Evolutionary conservation across 208 protist genomes (phyloP), one percentile per base, ranked within the genome.

Genomic region (Trypanosoma theileri): DNA sequence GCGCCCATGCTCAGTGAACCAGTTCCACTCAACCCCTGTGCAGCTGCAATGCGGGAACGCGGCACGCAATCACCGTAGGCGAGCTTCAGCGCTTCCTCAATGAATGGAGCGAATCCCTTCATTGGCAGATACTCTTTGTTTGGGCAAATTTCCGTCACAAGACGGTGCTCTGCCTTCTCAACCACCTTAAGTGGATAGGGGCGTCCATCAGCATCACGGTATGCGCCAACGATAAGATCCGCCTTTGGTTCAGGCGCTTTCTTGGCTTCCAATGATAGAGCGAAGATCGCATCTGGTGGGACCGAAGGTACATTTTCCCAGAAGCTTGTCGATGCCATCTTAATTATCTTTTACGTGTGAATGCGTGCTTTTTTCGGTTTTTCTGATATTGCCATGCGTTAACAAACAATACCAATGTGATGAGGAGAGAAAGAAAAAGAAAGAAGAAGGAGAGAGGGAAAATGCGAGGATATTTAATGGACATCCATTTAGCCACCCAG

Each of bases 81-180:
- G 0, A 99, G 46, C 58, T 88, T 79, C 26, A 91, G 59, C 10
- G 96, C 75, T 13, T 59, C 80, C 45, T 94, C 67, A 59, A 86
- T 73, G 70, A 99, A 99, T 7, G 71, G 80, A 6, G 74, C 51
- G 55, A 89, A 78, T 52, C 98, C 98, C 46, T 81, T 72, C 66
- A 99, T 99, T 50, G 97, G 97, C 2, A 98, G 73, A 86, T 99
- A 99, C 80, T 99, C 98, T 75, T 99, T 97, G 85, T 98, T 66
- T 22, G 89, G 64, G 48, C 91, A 80, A 74, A 82, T 77, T 9
- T 85, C 80, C 12, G 91, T 11, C 10, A 93, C 14, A 14, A 97
- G 51, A 11, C 46, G 62, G 21, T 60, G 69, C 81, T 98, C 94
- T 4, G 92, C 96, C 79, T 98, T 89, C 45, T 80, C 77, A 10